Percentiles rank a stretch among this genome's conserved stretches.
These are phyloP conservation scores for Dipsacomyces acuminosporus DNA, from an alignment of 371 early-diverging fungal species.

Conservation along the genomic window DNA sequence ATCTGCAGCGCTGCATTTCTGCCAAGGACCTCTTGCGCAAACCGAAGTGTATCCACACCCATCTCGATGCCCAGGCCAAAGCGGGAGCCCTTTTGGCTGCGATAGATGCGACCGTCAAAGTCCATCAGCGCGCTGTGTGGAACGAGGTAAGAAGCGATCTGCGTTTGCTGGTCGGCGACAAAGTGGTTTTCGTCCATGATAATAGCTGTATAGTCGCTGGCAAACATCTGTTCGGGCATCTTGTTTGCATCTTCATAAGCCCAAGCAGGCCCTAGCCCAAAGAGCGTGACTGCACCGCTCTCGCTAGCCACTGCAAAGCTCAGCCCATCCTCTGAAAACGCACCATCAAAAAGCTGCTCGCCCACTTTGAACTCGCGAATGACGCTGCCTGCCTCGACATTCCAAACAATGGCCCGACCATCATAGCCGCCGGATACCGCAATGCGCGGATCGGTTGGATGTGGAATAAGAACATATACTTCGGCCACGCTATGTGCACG, in stretches of 20 bases:
- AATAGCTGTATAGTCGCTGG: constrained; percentile 64
- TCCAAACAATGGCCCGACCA: constrained; percentile 81
- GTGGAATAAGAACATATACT: constrained; percentile 69
- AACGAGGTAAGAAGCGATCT: constrained; percentile 64
- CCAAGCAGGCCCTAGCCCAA: constrained; percentile 58
- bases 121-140: constrained; percentile 60
- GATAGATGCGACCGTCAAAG: constrained; percentile 64
- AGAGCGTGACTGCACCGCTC: constrained; percentile 62
- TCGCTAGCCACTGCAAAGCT: constrained; percentile 67
- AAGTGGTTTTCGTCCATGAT: constrained; percentile 59
- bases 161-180: constrained; percentile 68
- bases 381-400: constrained; percentile 51
- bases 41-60: constrained; percentile 26
- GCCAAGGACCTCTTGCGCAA: constrained; percentile 31
- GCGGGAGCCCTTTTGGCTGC: constrained; percentile 56
- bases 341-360: constrained; percentile 54
- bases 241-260: constrained; percentile 57
- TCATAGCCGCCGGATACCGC: constrained; percentile 81
- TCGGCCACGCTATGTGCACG: constrained; percentile 49
- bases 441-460: constrained; percentile 65
- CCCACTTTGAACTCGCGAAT: constrained; percentile 48
- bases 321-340: constrained; percentile 54
- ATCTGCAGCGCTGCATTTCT: constrained; percentile 24
- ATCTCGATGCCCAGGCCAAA: constrained; percentile 59
- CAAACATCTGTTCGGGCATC: constrained; percentile 70